Base-by-base conservation (phyloP, 2,329 filamentous ascomycete species). In the Monilinia laxa region DNA sequence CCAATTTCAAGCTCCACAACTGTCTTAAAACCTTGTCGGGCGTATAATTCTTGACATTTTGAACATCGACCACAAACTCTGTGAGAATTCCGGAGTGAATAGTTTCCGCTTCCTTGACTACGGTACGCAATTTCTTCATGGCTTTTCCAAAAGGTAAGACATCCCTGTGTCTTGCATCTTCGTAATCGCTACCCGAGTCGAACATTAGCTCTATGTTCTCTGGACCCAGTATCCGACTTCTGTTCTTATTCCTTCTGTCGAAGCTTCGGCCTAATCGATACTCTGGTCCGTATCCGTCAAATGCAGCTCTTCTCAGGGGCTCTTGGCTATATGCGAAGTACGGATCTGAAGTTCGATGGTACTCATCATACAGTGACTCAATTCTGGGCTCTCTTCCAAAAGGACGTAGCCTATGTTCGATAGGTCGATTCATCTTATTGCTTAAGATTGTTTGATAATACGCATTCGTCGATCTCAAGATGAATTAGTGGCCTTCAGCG, bases 61-160 rank as follows among this genome's bases (percentile, higher is more conserved):
- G 18, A 12, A 72, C 59, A 23, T 73, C 72, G 5, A n/a, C 49
- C n/a, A 72, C 67, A 47, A 66, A 74, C 3, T 65, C 59, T n/a
- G 45, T 42, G 23, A 67, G 55, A 35, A 75, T 72, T 16, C 62
- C 52, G 7, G 64, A 68, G 66, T 73, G 74, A 57, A 71, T 71
- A 11, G 63, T 42, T 20, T 69, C 69, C 3, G 72, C 69, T 23
- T 71, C 67, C 20, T 54, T 64, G 10, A 75, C 53, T 1, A 70
- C 67, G 7, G 42, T 52, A 45, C 55, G 47, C 23, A 71, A 52
- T 53, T 60, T 66, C 28, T 63, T 68, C 65, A 71, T 66, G 10
- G 68, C 68, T 52, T 65, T 68, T 4, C 42, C 56, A 53, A 71
- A 65, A 9, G 69, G 45, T 23, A 62, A 12, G 14, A 45, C 35